Evolutionary conservation across 495 filamentous ascomycete genomes (phyloP), one percentile per base, ranked within the genome.

Genomic region (Bombardia bombarda): DNA sequence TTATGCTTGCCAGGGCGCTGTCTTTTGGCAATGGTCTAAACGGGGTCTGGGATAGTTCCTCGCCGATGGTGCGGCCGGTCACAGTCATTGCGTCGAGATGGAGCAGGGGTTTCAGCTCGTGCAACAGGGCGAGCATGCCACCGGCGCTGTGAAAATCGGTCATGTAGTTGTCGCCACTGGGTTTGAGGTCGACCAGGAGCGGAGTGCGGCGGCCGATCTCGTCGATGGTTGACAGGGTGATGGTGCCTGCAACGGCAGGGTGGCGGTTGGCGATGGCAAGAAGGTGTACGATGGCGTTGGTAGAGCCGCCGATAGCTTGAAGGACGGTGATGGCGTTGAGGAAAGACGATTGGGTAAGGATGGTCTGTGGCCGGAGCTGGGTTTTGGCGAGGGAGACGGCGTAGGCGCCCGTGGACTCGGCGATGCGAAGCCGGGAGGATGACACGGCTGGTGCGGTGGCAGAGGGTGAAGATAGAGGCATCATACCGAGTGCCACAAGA

Each of bases 101-200:
- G 0, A 85, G 64, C 0, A 83, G 64, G 0, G 79, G 80, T 6
- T 66, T 60, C 3, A 85, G 62, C 3, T 67, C 64, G 37, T 75
- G 67, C 8, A 84, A 47, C 0, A 85, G 55, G 4, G 73, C 72
- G 18, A 68, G 46, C 77, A 84, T 83, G 32, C 81, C 80, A 6
- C 80, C 81, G 0, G 79, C 73, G 51, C 78, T 75, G 52, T 85
- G 81, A 47, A 85, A 82, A 48, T 85, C 79, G 26, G 73, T 77
- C 80, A 84, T 84, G 60, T 85, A 85, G 42, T 82, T 80, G 14
- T 76, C 67, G 4, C 80, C 79, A 44, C 76, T 80, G 4, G 81
- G 81, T 43, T 85, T 85, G 12, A 85, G 63, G 50, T 84, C 81
- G 4, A 84, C 65, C 2, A 85, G 60, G 1, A 85, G 57, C 0